Evolutionary conservation across 2,329 filamentous ascomycete genomes (phyloP).

Genomic region (Sporothrix euskadiensis): DNA sequence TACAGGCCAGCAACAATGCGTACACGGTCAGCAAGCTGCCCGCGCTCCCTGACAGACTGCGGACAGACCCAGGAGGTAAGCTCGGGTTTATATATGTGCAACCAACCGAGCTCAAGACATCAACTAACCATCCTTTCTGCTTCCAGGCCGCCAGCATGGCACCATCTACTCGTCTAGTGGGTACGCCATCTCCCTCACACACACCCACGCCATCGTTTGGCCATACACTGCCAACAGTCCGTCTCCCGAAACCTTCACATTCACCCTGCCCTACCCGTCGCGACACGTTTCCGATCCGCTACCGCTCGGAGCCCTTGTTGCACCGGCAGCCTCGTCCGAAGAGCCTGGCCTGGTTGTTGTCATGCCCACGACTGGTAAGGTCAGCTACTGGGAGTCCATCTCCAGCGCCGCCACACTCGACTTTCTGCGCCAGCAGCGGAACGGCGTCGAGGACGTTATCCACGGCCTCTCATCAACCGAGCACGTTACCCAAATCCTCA

Average conservation of each 20-base stretch:
- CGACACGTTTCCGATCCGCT: slow-evolving; percentile 68
- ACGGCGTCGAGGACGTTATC: slow-evolving; percentile 74
- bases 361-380: slow-evolving; percentile 77
- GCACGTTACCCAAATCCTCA: slow-evolving; percentile 71
- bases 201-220: slow-evolving; percentile 85
- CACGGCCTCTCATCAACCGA: slow-evolving; percentile 77
- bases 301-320: slow-evolving; percentile 80
- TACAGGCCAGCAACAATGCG: slow-evolving; percentile 76
- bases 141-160: slow-evolving; percentile 63
- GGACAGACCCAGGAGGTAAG: slow-evolving; percentile 65
- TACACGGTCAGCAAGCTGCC: slow-evolving; percentile 85
- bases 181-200: slow-evolving; percentile 78
- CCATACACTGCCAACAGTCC: slow-evolving; percentile 71
- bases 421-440: slow-evolving; percentile 77
- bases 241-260: slow-evolving; percentile 74
- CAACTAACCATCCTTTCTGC: slow-evolving; percentile 25
- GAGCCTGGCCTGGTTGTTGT: slow-evolving; percentile 86
- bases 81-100: no score
- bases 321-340: slow-evolving; percentile 71
- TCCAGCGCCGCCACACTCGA: slow-evolving; percentile 83
- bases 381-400: slow-evolving; percentile 95
- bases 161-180: slow-evolving; percentile 65
- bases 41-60: slow-evolving; percentile 75
- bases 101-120: not conserved
- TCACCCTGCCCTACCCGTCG: slow-evolving; percentile 73